Base-by-base conservation (phyloP, 148 eudicot species). In the Cornus suecica region DNA sequence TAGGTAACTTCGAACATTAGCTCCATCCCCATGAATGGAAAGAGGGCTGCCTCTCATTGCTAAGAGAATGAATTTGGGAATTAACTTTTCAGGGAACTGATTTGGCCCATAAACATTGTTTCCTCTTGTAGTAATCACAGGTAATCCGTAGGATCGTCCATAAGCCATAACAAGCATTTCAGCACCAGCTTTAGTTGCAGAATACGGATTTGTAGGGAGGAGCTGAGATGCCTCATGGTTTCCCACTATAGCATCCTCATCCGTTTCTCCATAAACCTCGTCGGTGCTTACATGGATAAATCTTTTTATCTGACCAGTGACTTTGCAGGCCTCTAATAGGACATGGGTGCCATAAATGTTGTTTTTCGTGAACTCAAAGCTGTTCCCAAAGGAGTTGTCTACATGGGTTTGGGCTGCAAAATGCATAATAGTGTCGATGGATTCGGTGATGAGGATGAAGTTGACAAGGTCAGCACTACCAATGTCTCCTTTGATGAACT, bases 21-120 rank as follows among this genome's bases (percentile, higher is more conserved):
- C 71, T 23, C 80, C 80, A 51, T 77, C 75, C n/a, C 80, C 80
- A 71, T 77, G 80, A 25, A 77, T 71, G 2, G 80, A 65, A 54
- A 77, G 75, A 30, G 13, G n/a, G 70, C 18, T 52, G n/a, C 80
- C 80, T 63, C 65, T 71, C 80, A 70, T 70, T 5, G 75, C 80
- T 71, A 70, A 56, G 14, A 77, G 74, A 34, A 77, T 78, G 69
- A 78, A 72, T 41, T 78, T 78, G 58, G 80, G 80, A 23, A 78
- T 78, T n/a, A 78, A 29, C 73, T 78, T 78, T 34, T 78, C 80
- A 2, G 80, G 80, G 31, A 42, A 78, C 22, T 78, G 80, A 51
- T 78, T 64, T 4, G 76, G 80, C 16, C 80, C 76, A 24, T 78
- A 78, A 0, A 78, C 80, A 37, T 78, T 78, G 80, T 78, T 78